Conservation (phyloP, 139 green algal genomes). For the Asterochloris erici region DNA sequence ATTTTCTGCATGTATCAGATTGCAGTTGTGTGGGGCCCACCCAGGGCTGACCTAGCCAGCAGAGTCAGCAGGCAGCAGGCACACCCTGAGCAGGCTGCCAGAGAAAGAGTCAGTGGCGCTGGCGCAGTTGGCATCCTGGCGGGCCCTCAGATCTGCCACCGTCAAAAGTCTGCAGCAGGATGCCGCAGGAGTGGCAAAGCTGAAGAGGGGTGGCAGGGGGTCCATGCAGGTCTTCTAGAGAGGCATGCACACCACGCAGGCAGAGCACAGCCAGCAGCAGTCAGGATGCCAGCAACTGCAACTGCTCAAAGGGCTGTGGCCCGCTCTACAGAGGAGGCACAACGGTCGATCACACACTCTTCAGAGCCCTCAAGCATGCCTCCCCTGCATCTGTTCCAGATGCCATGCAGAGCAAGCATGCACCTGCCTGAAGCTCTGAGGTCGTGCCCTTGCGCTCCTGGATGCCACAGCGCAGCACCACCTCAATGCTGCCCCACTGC, state of each 20-base stretch:
- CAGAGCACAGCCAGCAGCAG: background rate
- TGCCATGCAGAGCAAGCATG: background rate
- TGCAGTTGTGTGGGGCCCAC: background rate
- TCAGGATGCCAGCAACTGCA: background rate
- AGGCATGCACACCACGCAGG: background rate
- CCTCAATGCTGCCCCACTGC: constrained; percentile 43
- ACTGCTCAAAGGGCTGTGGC: background rate
- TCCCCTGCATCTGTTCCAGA: background rate
- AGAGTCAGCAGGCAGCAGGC: background rate
- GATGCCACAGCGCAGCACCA: constrained; percentile 58
- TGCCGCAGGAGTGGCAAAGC: background rate
- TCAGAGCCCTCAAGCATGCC: too few relatives aligned
- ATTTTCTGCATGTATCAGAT: constrained; percentile 31
- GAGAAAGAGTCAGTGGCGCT: background rate
- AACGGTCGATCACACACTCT: background rate
- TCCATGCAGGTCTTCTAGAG: background rate
- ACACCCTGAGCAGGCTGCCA: background rate
- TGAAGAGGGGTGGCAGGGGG: background rate
- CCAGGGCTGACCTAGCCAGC: background rate
- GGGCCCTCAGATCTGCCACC: background rate
- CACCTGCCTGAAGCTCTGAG: constrained; percentile 43
- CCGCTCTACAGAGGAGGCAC: background rate
- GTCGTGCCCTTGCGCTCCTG: constrained; percentile 39
- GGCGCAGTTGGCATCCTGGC: background rate
- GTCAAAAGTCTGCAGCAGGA: background rate